Evolutionary conservation across 371 early-diverging fungal species (phyloP).

Genomic region (Mucor sp.): DNA sequence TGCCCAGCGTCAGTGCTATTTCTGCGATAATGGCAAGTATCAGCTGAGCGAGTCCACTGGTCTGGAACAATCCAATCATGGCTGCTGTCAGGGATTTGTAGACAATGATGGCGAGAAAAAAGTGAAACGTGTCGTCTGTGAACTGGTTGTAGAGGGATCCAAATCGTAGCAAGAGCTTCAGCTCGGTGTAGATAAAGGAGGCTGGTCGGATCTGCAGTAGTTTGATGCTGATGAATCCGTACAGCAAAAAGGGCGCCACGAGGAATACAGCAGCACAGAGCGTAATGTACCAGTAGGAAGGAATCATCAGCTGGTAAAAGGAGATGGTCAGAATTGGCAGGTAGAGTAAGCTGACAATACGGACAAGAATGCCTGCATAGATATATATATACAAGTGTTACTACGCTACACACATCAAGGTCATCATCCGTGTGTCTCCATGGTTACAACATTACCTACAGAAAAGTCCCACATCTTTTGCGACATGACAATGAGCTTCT

Average conservation of each 20-base stretch:
- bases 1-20: constrained; percentile 11
- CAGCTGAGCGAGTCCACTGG: constrained; percentile 38
- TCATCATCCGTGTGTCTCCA: neutral
- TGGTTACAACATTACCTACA: constrained; percentile 20
- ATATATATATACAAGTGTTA: neutral
- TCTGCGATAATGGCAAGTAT: constrained; percentile 37
- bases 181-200: constrained; percentile 48
- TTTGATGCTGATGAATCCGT: constrained; percentile 37
- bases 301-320: constrained; percentile 49
- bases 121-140: constrained; percentile 49
- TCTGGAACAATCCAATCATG: constrained; percentile 44
- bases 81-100: constrained; percentile 37
- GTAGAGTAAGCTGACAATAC: constrained; percentile 36
- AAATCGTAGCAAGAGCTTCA: constrained; percentile 47
- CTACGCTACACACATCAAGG: neutral
- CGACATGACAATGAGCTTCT: neutral
- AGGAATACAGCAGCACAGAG: constrained; percentile 34
- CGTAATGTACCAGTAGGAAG: constrained; percentile 33
- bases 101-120: constrained; percentile 45
- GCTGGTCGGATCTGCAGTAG: constrained; percentile 42
- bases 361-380: constrained; percentile 33
- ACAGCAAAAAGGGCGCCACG: constrained; percentile 31
- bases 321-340: constrained; percentile 37
- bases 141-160: constrained; percentile 56
- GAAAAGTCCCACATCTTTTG: constrained; percentile 25